These are phyloP conservation scores for Candida labiduridarum DNA, from an alignment of 1,139 yeast genomes.

Conservation along the genomic window DNA sequence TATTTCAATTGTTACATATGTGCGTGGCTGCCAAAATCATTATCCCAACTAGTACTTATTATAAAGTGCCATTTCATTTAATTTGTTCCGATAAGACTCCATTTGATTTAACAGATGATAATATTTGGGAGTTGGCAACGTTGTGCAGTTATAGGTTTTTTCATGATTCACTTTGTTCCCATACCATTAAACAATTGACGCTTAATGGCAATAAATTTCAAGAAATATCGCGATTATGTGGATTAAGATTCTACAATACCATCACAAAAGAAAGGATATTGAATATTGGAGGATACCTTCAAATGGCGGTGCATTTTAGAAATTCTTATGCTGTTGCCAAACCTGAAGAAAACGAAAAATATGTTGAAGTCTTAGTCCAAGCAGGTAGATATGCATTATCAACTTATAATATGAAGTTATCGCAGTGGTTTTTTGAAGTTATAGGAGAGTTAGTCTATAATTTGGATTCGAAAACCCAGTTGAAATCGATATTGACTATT, in stretches of 20 bases:
- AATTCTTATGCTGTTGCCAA: conserved; percentile 29
- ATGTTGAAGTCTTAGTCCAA: conserved; percentile 33
- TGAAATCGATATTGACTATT: conserved; percentile 33
- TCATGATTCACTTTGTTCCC: conserved; percentile 39
- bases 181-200: conserved; percentile 28
- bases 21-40: conserved; percentile 38
- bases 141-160: conserved; percentile 34
- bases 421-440: conserved; percentile 32
- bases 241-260: conserved; percentile 39
- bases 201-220: conserved; percentile 26
- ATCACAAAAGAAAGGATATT: conserved; percentile 21
- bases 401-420: conserved; percentile 33
- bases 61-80: conserved; percentile 51
- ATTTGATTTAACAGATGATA: conserved; percentile 38
- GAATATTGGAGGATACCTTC: conserved; percentile 28
- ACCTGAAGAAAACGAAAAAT: conserved; percentile 29
- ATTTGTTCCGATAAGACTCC: conserved; percentile 35
- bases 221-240: conserved; percentile 43
- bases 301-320: conserved; percentile 38
- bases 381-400: conserved; percentile 43
- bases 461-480: conserved; percentile 20
- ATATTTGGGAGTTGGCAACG: conserved; percentile 39
- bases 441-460: conserved; percentile 29
- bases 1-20: conserved; percentile 31
- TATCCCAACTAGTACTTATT: conserved; percentile 44